A percentile compares a stretch with the other conserved stretches of the same genome.
These are phyloP conservation scores for Phoenix roebelenii DNA, from an alignment of 176 grass and related monocot species.

Conservation along the genomic window DNA sequence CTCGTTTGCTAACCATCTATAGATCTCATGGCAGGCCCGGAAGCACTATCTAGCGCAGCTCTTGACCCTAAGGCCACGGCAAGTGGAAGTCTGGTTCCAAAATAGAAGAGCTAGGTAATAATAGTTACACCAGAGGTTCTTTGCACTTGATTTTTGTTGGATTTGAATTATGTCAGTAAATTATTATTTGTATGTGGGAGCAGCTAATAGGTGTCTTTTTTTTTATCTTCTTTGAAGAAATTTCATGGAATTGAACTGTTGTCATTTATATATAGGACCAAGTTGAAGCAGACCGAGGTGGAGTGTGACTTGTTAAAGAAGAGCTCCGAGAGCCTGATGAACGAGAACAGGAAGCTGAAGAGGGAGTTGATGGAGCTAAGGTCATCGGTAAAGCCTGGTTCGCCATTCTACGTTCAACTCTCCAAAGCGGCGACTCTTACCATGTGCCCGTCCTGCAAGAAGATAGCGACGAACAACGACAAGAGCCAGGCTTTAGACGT, in stretches of 20 bases:
- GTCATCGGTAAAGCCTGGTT: background rate
- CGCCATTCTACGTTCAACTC: background rate
- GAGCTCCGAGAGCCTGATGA: background rate
- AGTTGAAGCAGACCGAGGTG: slow-evolving; percentile 10
- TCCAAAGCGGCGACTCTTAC: background rate
- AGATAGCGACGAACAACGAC: background rate
- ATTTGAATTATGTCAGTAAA: no score
- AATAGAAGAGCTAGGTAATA: slow-evolving; percentile 11
- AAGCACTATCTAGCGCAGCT: background rate
- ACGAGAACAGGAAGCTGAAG: slow-evolving; percentile 2
- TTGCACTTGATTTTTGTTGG: no score
- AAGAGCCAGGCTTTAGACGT: background rate
- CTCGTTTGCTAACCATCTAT: no score
- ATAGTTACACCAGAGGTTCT: no score
- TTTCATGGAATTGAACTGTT: background rate
- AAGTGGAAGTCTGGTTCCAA: slow-evolving; percentile 10
- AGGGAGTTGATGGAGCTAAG: slow-evolving; percentile 4
- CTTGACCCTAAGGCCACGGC: background rate
- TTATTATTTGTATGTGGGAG: no score
- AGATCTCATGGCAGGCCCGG: background rate
- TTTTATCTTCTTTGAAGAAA: no score
- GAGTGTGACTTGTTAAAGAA: background rate
- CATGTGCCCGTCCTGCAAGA: background rate
- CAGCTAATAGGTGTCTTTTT: no score
- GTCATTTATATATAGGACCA: background rate